Percentiles rank a stretch among this genome's conserved stretches.
phyloP scores from a whole-genome alignment of 352 stramenopile genomes.

The Globisporangium takayamanum region DNA sequence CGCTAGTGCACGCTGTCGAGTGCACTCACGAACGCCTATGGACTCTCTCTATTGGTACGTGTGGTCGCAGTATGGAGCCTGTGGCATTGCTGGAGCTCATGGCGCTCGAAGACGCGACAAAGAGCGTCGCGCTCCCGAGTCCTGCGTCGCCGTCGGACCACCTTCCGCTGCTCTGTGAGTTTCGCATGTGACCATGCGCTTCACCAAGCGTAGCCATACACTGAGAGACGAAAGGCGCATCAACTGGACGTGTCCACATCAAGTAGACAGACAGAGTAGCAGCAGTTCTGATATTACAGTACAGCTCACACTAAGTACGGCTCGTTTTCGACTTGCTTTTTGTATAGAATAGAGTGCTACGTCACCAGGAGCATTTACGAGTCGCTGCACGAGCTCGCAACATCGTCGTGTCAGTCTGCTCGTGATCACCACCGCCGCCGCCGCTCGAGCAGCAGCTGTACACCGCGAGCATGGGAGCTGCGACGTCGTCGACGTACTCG shows the following conservation, averaged over 20 bases:
- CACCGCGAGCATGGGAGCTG: conserved; percentile 28
- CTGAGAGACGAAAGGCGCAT: not conserved
- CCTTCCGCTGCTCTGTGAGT: conserved; percentile 65
- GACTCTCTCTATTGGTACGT: too few species aligned
- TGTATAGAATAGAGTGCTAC: too few species aligned
- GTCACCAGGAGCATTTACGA: too few species aligned
- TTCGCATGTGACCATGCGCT: conserved; percentile 21
- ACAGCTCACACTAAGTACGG: too few species aligned
- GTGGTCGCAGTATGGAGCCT: conserved; percentile 24
- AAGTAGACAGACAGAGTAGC: too few species aligned
- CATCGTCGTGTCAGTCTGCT: too few species aligned
- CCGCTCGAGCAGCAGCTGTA: not conserved
- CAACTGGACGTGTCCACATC: not conserved
- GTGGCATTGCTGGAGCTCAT: conserved; percentile 68
- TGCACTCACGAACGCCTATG: not conserved
- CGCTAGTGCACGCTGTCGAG: too few species aligned
- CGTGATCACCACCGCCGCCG: too few species aligned
- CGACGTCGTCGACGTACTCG: conserved; percentile 23
- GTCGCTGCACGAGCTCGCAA: too few species aligned
- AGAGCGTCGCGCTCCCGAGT: conserved; percentile 56
- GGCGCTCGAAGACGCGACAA: conserved; percentile 48
- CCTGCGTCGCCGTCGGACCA: conserved; percentile 69
- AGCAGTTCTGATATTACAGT: not conserved
- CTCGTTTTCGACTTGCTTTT: too few species aligned
- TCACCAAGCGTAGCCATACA: not conserved